A percentile compares a stretch with the other conserved stretches of the same genome.
Conservation (phyloP, 352 stramenopile genomes). For the Thalassiosira livingstoniorum region DNA sequence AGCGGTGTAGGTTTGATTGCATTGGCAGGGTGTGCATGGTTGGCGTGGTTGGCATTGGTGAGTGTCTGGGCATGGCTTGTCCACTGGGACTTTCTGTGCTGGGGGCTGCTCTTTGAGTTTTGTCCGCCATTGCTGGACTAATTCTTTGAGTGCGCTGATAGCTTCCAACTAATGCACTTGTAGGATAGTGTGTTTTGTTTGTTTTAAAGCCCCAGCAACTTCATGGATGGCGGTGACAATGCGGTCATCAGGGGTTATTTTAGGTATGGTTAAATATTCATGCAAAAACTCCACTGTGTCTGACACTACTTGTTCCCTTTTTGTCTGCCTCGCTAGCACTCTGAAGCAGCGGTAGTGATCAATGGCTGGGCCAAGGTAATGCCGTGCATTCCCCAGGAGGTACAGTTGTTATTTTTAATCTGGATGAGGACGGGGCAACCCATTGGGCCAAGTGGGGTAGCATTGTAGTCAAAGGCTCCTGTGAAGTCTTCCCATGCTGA, state of each 20-base stretch:
- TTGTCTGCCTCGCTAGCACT: background rate
- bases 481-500: conserved; percentile 23
- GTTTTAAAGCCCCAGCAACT: background rate
- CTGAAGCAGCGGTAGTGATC: background rate
- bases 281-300: conserved; percentile 7
- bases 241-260: background rate
- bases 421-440: background rate
- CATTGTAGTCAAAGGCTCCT: background rate
- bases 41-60: too few species aligned
- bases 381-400: background rate
- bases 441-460: background rate
- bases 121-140: too few species aligned
- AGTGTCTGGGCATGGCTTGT: too few species aligned
- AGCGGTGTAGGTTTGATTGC: too few species aligned
- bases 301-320: background rate
- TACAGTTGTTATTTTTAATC: background rate
- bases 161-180: too few species aligned
- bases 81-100: too few species aligned
- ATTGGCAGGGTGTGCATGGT: too few species aligned
- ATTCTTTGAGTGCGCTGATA: too few species aligned
- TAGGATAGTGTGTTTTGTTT: too few species aligned
- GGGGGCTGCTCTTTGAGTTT: too few species aligned
- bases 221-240: background rate
- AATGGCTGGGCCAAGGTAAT: background rate
- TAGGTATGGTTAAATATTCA: conserved; percentile 1